These are phyloP conservation scores for Sarocladium kiliense DNA, from an alignment of 2,329 filamentous ascomycete genomes.

Conservation along the genomic window DNA sequence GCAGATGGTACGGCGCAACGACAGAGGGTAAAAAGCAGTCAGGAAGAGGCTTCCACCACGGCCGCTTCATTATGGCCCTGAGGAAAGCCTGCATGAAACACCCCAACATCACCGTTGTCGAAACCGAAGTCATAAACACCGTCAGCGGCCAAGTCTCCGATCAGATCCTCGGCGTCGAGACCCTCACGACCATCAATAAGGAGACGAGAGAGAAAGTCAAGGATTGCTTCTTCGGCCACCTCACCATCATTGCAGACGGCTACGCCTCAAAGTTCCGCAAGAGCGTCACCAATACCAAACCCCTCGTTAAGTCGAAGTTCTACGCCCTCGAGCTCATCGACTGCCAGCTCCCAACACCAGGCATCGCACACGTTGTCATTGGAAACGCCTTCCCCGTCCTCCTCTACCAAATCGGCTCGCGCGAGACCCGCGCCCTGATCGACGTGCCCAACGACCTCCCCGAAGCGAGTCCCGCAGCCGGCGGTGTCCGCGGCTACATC, in stretches of 20 bases:
- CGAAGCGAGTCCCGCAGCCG: constrained; percentile 65
- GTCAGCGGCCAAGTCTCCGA: constrained; percentile 64
- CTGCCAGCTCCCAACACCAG: constrained; percentile 66
- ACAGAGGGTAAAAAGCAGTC: constrained; percentile 44
- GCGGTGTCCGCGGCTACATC: constrained; percentile 83
- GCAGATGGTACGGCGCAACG: constrained; percentile 28
- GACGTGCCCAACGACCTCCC: constrained; percentile 78
- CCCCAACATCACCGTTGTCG: constrained; percentile 82
- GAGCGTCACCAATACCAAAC: constrained; percentile 60
- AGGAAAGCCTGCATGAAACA: constrained; percentile 68
- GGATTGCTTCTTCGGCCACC: constrained; percentile 80
- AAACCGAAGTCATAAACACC: constrained; percentile 77
- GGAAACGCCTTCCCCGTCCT: constrained; percentile 72
- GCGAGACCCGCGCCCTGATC: constrained; percentile 85
- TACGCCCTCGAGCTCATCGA: constrained; percentile 92
- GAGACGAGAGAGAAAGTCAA: constrained; percentile 47
- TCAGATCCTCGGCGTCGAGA: constrained; percentile 79
- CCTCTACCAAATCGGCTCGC: constrained; percentile 94
- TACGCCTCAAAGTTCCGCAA: constrained; percentile 91
- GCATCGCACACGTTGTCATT: constrained; percentile 85
- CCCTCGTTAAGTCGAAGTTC: constrained; percentile 78
- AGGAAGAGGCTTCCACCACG: constrained; percentile 87
- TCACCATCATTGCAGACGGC: constrained; percentile 89
- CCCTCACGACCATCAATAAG: constrained; percentile 54
- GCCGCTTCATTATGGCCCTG: constrained; percentile 81